Percentiles rank a stretch among this genome's conserved stretches.
Evolutionary conservation across 495 filamentous ascomycete species (phyloP).

Genomic region (Hyaloscypha variabilis): DNA sequence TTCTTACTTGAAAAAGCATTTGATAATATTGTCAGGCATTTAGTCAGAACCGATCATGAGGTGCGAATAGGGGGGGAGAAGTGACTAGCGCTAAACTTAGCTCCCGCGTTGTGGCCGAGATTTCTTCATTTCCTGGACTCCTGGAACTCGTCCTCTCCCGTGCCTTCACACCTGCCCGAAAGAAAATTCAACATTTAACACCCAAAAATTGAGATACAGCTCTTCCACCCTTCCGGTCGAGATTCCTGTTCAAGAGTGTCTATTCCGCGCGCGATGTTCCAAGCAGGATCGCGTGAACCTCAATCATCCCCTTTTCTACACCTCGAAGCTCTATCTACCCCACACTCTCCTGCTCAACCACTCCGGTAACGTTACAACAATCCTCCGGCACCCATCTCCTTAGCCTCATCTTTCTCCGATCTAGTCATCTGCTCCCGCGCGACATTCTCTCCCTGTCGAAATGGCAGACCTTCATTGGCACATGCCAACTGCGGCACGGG

Average conservation of each 20-base stretch:
- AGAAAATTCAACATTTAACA: background rate
- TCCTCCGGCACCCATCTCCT: background rate
- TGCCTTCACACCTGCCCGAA: background rate
- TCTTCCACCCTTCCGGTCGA: background rate
- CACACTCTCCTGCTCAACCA: background rate
- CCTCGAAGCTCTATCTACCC: background rate
- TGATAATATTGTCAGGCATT: background rate
- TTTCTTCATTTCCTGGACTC: background rate
- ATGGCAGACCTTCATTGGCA: background rate
- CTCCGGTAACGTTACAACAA: constrained; percentile 1
- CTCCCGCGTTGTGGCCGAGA: background rate
- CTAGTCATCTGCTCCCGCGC: background rate
- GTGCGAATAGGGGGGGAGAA: background rate
- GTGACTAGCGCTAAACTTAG: background rate
- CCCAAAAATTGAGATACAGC: background rate
- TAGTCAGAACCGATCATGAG: background rate
- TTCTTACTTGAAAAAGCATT: background rate
- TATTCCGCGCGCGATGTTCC: background rate
- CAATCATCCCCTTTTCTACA: background rate
- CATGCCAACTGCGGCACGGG: background rate
- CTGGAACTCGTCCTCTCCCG: background rate
- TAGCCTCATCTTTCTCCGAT: background rate
- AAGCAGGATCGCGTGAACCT: background rate
- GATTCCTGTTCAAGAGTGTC: background rate
- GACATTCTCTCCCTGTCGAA: background rate